phyloP scores from a whole-genome alignment of 2,329 filamentous ascomycete species.

The Ascochyta pisi region DNA sequence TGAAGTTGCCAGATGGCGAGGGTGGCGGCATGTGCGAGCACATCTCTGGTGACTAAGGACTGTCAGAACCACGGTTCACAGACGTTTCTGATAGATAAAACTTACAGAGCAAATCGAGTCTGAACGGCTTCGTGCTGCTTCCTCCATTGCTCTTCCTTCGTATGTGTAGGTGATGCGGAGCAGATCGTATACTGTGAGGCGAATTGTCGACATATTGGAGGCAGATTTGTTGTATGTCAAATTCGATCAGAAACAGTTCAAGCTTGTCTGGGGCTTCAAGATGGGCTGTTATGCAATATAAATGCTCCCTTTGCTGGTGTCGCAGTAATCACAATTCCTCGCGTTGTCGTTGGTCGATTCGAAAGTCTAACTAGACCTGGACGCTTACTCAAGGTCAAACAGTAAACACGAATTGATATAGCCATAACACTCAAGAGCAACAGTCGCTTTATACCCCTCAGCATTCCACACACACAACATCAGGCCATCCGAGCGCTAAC shows the following conservation, averaged over 20 bases:
- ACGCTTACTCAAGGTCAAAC: slow-evolving; percentile 12
- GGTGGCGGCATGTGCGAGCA: slow-evolving; percentile 29
- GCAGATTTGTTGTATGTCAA: neutral
- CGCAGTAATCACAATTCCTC: slow-evolving; percentile 29
- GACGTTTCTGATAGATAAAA: neutral
- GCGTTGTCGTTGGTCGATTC: slow-evolving; percentile 25
- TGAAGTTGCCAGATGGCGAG: slow-evolving; percentile 16
- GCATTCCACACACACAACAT: slow-evolving; percentile 4
- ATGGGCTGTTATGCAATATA: slow-evolving; percentile 10
- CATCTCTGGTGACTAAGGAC: slow-evolving; percentile 32
- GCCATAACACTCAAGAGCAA: neutral
- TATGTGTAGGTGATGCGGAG: slow-evolving; percentile 46
- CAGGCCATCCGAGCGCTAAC: slow-evolving; percentile 10
- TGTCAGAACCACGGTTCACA: slow-evolving; percentile 7
- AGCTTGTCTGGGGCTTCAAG: neutral
- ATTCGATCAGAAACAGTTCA: neutral
- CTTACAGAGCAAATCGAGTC: slow-evolving; percentile 37
- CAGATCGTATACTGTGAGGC: slow-evolving; percentile 40
- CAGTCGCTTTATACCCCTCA: slow-evolving; percentile 15
- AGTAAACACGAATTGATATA: slow-evolving; percentile 2
- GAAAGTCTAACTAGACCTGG: slow-evolving; percentile 5
- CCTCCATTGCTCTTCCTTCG: slow-evolving; percentile 35
- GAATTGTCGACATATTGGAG: slow-evolving; percentile 39
- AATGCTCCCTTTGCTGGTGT: slow-evolving; percentile 6
- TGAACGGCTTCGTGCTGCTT: slow-evolving; percentile 26